Evolutionary conservation across 352 stramenopile genomes (phyloP).

Genomic region (Phytophthora hibernalis): DNA sequence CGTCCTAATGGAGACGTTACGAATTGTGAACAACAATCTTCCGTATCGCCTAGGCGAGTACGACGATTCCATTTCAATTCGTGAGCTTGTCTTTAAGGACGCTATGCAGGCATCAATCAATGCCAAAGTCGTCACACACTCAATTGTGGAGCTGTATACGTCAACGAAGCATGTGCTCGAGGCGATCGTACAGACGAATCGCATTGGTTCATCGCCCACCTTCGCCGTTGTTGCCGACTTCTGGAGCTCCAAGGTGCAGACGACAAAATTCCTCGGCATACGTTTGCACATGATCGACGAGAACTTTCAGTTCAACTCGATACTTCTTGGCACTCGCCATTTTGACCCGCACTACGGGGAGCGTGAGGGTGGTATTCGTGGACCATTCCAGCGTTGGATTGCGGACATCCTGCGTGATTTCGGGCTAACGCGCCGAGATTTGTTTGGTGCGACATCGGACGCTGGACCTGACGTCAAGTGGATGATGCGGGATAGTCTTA

Average conservation of each 20-base stretch:
- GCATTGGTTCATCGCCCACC: constrained; percentile 1
- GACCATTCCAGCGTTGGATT: constrained; percentile 16
- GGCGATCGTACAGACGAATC: not conserved
- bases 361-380: constrained; percentile 1
- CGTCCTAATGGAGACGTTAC: constrained; percentile 14
- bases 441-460: constrained; percentile 13
- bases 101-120: constrained; percentile 11
- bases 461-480: constrained; percentile 11
- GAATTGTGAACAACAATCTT: constrained; percentile 23
- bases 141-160: constrained; percentile 14
- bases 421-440: not conserved
- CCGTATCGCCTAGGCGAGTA: constrained; percentile 14
- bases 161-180: constrained; percentile 8
- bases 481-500: constrained; percentile 10
- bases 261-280: constrained; percentile 5
- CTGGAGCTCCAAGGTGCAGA: constrained; percentile 18
- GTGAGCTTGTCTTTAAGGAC: constrained; percentile 19
- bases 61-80: constrained; percentile 18
- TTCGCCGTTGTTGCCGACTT: constrained; percentile 14
- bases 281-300: constrained; percentile 15
- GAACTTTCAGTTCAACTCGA: constrained; percentile 12
- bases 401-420: constrained; percentile 14
- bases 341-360: constrained; percentile 18
- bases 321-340: constrained; percentile 13
- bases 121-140: constrained; percentile 1